Percentiles rank a stretch among this genome's conserved stretches.
These are phyloP conservation scores for Aureobasidium sp. DNA, from an alignment of 2,329 filamentous ascomycete species.

Conservation along the genomic window DNA sequence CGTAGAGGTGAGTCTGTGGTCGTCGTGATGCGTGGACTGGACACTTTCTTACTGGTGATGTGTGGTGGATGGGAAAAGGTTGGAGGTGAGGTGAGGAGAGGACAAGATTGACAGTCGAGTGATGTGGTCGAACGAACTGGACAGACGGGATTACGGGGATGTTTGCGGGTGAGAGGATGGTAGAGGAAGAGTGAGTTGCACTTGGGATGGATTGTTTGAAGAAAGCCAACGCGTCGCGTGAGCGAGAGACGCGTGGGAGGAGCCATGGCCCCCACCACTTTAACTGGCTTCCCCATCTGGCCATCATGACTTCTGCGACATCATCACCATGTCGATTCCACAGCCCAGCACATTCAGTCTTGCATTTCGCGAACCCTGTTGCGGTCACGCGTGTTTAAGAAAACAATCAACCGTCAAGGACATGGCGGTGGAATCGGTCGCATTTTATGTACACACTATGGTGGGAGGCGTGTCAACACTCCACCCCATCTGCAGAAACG, in stretches of 20 bases:
- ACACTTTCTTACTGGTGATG: slow-evolving; percentile 2
- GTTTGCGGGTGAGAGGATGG: neutral
- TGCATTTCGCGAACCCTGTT: neutral
- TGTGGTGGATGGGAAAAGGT: neutral
- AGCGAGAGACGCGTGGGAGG: too few species aligned
- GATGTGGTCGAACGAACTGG: neutral
- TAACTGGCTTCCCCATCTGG: neutral
- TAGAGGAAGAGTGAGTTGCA: neutral
- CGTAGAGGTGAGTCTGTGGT: neutral
- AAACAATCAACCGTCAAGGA: too few species aligned
- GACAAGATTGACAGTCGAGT: neutral
- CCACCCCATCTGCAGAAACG: neutral
- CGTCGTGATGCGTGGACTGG: neutral
- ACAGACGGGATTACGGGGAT: neutral
- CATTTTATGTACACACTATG: too few species aligned
- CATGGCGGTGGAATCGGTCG: neutral
- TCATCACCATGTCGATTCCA: neutral
- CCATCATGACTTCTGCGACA: neutral
- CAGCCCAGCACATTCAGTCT: too few species aligned
- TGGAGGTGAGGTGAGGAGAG: neutral
- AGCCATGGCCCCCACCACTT: too few species aligned
- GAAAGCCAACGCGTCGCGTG: neutral
- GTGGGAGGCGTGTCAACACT: too few species aligned
- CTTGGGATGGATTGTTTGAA: neutral
- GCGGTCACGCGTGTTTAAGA: neutral